Percentiles rank a stretch among this genome's conserved stretches.
Conservation (phyloP, 2,329 filamentous ascomycete genomes). For the Penicillium hordei region DNA sequence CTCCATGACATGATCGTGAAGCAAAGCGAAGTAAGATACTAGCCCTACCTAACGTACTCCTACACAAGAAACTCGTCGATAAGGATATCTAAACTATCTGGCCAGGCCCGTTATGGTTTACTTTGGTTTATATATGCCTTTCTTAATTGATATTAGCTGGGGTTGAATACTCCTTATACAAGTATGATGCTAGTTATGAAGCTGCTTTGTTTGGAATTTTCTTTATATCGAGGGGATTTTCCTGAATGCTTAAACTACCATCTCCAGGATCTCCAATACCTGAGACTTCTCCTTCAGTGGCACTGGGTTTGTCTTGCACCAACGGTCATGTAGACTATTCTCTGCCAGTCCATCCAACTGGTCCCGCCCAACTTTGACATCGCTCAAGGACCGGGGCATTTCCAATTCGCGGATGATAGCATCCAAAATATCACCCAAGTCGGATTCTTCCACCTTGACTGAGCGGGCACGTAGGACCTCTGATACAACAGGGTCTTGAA, state of each 20-base stretch:
- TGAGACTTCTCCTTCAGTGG: slow-evolving; percentile 22
- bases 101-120: neutral
- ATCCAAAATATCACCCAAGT: slow-evolving; percentile 55
- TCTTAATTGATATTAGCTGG: neutral
- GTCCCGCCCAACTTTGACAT: slow-evolving; percentile 52
- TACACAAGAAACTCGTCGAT: neutral
- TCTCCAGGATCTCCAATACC: slow-evolving; percentile 26
- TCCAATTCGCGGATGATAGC: slow-evolving; percentile 53
- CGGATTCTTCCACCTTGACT: slow-evolving; percentile 30
- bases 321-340: slow-evolving; percentile 24
- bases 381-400: slow-evolving; percentile 55
- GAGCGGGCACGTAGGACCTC: slow-evolving; percentile 36
- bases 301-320: slow-evolving; percentile 23
- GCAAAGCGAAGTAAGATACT: neutral
- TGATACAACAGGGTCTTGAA: slow-evolving; percentile 38
- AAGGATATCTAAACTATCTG: neutral
- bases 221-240: neutral
- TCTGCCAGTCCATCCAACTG: slow-evolving; percentile 50
- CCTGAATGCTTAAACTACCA: slow-evolving; percentile 17
- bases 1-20: neutral
- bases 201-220: neutral
- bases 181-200: neutral
- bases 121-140: neutral
- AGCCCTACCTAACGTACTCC: neutral
- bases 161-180: neutral